Percentiles rank a stretch among this genome's conserved stretches.
phyloP scores from a whole-genome alignment of 495 filamentous ascomycete species.

The Trichocladium uniseriatum region DNA sequence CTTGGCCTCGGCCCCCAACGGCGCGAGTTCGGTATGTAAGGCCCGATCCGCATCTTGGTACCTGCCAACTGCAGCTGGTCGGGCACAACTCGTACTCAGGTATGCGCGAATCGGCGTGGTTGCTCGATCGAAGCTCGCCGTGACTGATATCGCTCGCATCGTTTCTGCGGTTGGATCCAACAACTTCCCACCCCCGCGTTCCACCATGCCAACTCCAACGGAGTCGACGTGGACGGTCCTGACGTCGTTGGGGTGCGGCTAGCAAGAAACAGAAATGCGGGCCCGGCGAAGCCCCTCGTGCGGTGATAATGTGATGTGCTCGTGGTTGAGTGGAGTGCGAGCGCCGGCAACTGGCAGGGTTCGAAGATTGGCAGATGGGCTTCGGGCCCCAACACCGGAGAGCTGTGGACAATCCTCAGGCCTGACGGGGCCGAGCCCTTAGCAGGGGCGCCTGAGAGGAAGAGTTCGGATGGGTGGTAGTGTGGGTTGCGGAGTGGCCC shows the following conservation, averaged over 20 bases:
- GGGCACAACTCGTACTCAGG: background rate
- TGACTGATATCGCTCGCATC: background rate
- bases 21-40: background rate
- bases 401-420: background rate
- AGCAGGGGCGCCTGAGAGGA: background rate
- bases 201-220: background rate
- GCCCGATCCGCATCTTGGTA: background rate
- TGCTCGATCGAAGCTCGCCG: background rate
- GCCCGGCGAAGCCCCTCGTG: background rate
- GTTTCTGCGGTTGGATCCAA: background rate
- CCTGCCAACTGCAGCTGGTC: background rate
- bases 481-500: background rate
- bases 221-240: background rate
- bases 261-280: no score
- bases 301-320: background rate
- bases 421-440: background rate
- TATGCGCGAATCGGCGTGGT: background rate
- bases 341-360: background rate
- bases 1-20: background rate
- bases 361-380: background rate
- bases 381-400: background rate
- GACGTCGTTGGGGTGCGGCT: no score
- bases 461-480: background rate
- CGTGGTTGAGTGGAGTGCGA: background rate
- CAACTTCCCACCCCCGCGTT: background rate